Conservation (phyloP, 352 stramenopile species). For the Blastocystis sp. region DNA sequence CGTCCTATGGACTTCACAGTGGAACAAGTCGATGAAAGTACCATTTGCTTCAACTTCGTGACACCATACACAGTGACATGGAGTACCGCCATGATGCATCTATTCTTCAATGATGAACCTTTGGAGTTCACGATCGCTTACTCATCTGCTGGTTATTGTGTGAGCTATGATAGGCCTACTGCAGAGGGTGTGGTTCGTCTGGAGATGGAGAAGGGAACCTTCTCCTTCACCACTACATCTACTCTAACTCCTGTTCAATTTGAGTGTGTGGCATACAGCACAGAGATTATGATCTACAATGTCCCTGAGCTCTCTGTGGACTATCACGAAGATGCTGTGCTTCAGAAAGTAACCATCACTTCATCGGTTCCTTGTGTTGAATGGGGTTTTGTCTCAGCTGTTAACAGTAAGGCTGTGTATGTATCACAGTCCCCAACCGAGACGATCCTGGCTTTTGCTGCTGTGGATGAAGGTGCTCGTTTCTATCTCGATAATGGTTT, state of each 20-base stretch:
- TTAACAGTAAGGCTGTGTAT: background rate
- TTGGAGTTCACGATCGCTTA: background rate
- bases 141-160: background rate
- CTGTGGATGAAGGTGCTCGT: background rate
- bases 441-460: background rate
- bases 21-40: background rate
- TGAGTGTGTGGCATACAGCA: background rate
- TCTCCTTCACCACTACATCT: background rate
- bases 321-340: background rate
- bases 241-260: background rate
- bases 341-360: background rate
- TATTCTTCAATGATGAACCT: background rate
- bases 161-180: background rate
- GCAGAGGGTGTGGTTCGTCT: background rate
- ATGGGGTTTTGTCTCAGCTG: background rate
- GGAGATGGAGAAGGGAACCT: slow-evolving; percentile 19
- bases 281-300: background rate
- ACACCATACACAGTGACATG: background rate
- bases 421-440: background rate
- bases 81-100: background rate
- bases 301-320: background rate
- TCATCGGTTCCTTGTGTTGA: background rate
- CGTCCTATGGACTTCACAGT: slow-evolving; percentile 52
- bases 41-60: slow-evolving; percentile 3
- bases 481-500: background rate